These are phyloP conservation scores for Sclerotinia borealis DNA, from an alignment of 2,329 filamentous ascomycete species.

Conservation along the genomic window DNA sequence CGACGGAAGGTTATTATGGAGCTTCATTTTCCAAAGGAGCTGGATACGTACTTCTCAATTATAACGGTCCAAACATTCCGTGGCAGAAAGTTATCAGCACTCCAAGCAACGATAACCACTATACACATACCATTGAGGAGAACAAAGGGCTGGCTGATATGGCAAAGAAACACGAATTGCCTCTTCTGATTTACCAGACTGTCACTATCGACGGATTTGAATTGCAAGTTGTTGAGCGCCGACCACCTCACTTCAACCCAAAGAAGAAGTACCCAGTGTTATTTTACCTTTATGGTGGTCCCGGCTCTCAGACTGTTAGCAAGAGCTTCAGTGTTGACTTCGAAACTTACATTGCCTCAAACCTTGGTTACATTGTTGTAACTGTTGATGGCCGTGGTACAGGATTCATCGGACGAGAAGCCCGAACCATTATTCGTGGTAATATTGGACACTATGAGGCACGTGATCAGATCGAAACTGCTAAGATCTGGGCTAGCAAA, in stretches of 20 bases:
- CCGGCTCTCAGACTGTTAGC: conserved; percentile 81
- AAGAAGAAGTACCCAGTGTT: conserved; percentile 87
- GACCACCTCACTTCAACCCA: conserved; percentile 80
- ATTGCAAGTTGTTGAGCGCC: conserved; percentile 71
- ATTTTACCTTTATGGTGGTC: conserved; percentile 91
- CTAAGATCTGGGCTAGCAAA: conserved; percentile 74
- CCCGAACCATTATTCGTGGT: conserved; percentile 74
- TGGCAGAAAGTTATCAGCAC: conserved; percentile 89
- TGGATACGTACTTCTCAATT: conserved; percentile 77
- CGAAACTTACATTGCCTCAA: conserved; percentile 80
- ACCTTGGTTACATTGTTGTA: conserved; percentile 85
- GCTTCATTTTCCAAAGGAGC: conserved; percentile 79
- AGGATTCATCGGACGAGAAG: conserved; percentile 78
- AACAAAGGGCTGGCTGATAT: conserved; percentile 65
- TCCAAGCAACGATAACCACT: conserved; percentile 57
- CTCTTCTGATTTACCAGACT: conserved; percentile 74
- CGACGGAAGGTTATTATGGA: conserved; percentile 68
- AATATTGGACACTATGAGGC: conserved; percentile 83
- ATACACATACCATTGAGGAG: conserved; percentile 68
- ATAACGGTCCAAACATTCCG: conserved; percentile 78
- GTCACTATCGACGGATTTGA: conserved; percentile 76
- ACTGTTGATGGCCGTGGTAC: conserved; percentile 93
- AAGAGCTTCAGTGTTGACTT: conserved; percentile 82
- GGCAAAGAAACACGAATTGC: conserved; percentile 72
- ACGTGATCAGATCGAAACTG: conserved; percentile 84